Evolutionary conservation across 2,329 filamentous ascomycete species (phyloP).

Genomic region (Aspergillus fijiensis): DNA sequence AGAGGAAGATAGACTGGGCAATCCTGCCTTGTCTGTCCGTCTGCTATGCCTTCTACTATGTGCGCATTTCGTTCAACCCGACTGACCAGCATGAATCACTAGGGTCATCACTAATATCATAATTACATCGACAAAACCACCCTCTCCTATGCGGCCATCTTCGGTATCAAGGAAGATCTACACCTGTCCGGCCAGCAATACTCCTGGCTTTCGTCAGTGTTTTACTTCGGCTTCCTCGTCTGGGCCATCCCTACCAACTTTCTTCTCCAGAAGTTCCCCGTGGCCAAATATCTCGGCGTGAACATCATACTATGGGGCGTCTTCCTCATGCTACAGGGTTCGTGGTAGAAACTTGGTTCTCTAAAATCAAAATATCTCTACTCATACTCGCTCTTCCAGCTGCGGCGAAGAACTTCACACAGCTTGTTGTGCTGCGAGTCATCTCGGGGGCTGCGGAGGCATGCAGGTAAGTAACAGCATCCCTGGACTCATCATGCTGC

Average conservation of each 20-base stretch:
- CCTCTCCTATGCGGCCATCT: constrained; percentile 51
- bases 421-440: constrained; percentile 52
- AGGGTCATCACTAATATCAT: not conserved
- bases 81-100: too few species aligned
- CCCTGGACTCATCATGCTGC: too few species aligned
- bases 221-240: constrained; percentile 44
- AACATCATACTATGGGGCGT: constrained; percentile 17
- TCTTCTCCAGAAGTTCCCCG: constrained; percentile 25
- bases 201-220: constrained; percentile 43
- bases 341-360: not conserved
- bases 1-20: constrained; percentile 11
- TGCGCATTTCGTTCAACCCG: not conserved
- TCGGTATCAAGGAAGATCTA: constrained; percentile 51
- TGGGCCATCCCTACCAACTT: constrained; percentile 29
- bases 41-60: constrained; percentile 16
- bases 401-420: constrained; percentile 52
- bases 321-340: constrained; percentile 14
- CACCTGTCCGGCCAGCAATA: constrained; percentile 39
- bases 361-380: too few species aligned
- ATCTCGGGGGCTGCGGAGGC: constrained; percentile 56
- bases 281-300: constrained; percentile 12
- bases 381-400: constrained; percentile 21
- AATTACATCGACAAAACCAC: constrained; percentile 17
- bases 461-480: constrained; percentile 9
- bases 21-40: constrained; percentile 12